Evolutionary conservation across 73 alveolate species (phyloP).

Genomic region (Tetrahymena elliotti): DNA sequence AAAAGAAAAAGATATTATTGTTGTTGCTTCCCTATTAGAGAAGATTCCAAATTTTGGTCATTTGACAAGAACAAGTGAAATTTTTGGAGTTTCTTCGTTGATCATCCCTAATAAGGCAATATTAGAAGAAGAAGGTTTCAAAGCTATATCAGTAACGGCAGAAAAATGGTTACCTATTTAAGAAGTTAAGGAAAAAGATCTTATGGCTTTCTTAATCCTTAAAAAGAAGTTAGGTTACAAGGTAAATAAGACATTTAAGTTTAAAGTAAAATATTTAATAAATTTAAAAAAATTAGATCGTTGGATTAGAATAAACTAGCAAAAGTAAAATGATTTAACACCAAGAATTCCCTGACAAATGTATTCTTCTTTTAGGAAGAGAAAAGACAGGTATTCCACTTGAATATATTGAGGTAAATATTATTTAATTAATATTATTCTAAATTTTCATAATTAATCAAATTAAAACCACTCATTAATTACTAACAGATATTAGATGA

Average conservation of each 20-base stretch:
- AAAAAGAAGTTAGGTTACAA: slow-evolving; percentile 79
- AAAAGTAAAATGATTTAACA: slow-evolving; percentile 68
- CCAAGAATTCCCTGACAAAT: slow-evolving; percentile 74
- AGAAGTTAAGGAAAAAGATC: slow-evolving; percentile 66
- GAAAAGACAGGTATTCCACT: slow-evolving; percentile 92
- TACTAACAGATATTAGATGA: slow-evolving; percentile 54
- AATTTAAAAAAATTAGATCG: not conserved
- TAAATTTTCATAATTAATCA: not conserved
- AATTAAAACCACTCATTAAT: not conserved
- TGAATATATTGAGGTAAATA: slow-evolving; percentile 53
- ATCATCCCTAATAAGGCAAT: slow-evolving; percentile 64
- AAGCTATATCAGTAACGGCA: slow-evolving; percentile 69
- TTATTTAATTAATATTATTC: not conserved
- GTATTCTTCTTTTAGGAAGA: slow-evolving; percentile 76
- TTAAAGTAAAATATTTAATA: not conserved
- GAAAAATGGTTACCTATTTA: slow-evolving; percentile 81
- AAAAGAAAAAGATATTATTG: slow-evolving; percentile 42
- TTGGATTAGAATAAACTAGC: slow-evolving; percentile 89
- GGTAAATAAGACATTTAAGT: slow-evolving; percentile 4
- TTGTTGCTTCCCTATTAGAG: slow-evolving; percentile 65
- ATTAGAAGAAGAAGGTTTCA: slow-evolving; percentile 51
- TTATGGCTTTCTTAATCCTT: slow-evolving; percentile 67
- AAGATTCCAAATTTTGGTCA: slow-evolving; percentile 89
- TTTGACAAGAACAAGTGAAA: slow-evolving; percentile 84
- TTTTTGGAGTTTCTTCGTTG: slow-evolving; percentile 74